phyloP scores from a whole-genome alignment of 78 protist species.

The Dictyostelium firmibasis region DNA sequence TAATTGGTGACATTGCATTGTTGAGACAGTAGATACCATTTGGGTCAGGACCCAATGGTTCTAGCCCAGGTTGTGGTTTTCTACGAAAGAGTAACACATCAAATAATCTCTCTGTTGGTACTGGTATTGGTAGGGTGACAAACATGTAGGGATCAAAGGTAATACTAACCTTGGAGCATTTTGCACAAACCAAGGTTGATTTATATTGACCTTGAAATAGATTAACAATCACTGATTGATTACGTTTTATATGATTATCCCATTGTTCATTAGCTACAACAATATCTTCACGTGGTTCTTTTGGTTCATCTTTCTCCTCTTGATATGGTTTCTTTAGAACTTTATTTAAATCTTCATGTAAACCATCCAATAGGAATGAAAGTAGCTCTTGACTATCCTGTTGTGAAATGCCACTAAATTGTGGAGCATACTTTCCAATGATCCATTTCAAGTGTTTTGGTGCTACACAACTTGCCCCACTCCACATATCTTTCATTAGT shows the following conservation, averaged over 20 bases:
- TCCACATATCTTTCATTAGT: constrained; percentile 89
- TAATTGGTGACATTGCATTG: constrained; percentile 62
- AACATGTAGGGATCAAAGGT: constrained; percentile 92
- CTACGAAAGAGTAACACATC: constrained; percentile 48
- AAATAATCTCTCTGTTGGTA: constrained; percentile 51
- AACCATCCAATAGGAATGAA: constrained; percentile 89
- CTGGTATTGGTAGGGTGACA: constrained; percentile 89
- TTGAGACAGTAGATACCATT: constrained; percentile 55
- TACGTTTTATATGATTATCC: constrained; percentile 85
- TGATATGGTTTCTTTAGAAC: constrained; percentile 82
- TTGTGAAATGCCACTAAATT: constrained; percentile 89
- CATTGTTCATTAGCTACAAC: constrained; percentile 88
- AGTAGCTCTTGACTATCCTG: constrained; percentile 94
- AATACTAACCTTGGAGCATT: constrained; percentile 54
- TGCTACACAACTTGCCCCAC: constrained; percentile 61
- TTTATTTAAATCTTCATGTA: constrained; percentile 94
- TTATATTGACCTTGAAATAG: constrained; percentile 91
- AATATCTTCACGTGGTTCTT: constrained; percentile 69
- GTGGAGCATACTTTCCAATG: constrained; percentile 87
- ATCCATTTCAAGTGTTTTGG: constrained; percentile 86
- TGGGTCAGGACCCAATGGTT: constrained; percentile 40
- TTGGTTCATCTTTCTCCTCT: constrained; percentile 72
- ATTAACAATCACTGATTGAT: constrained; percentile 90
- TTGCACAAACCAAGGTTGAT: constrained; percentile 80
- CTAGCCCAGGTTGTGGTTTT: constrained; percentile 2